Evolutionary conservation across 2,329 filamentous ascomycete species (phyloP).

Genomic region (Aaosphaeria pasadenensis): DNA sequence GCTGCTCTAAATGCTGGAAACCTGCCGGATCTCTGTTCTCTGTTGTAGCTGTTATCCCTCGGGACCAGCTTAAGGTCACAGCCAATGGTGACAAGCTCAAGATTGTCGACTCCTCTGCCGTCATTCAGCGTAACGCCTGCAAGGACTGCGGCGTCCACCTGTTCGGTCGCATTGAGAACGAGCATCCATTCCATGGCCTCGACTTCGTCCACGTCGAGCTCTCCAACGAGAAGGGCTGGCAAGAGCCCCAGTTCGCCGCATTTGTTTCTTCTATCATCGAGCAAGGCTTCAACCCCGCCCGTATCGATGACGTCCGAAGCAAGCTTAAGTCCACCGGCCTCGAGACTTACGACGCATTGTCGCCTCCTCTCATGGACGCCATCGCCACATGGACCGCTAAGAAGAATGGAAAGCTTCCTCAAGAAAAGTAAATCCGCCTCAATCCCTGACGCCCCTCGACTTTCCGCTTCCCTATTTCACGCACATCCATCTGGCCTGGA

Average conservation of each 20-base stretch:
- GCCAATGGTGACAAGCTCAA: slow-evolving; percentile 57
- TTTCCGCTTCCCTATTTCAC: too few relatives aligned
- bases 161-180: slow-evolving; percentile 62
- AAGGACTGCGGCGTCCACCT: slow-evolving; percentile 56
- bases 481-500: too few relatives aligned
- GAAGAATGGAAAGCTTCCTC: slow-evolving; percentile 35
- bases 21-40: slow-evolving; percentile 62
- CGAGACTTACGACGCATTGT: slow-evolving; percentile 62
- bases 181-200: slow-evolving; percentile 66
- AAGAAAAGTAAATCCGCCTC: background rate
- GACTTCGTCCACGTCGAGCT: slow-evolving; percentile 68
- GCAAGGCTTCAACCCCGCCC: slow-evolving; percentile 58
- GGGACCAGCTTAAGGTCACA: slow-evolving; percentile 54
- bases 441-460: too few relatives aligned
- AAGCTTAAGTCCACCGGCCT: slow-evolving; percentile 53
- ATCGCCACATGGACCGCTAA: slow-evolving; percentile 51
- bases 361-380: slow-evolving; percentile 60
- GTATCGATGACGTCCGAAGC: background rate
- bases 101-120: slow-evolving; percentile 54
- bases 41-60: slow-evolving; percentile 60
- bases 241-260: slow-evolving; percentile 68
- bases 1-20: slow-evolving; percentile 73
- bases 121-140: slow-evolving; percentile 52
- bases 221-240: slow-evolving; percentile 61
- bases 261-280: slow-evolving; percentile 68